These are phyloP conservation scores for Penicillium silybi DNA, from an alignment of 495 filamentous ascomycete genomes.

Conservation along the genomic window DNA sequence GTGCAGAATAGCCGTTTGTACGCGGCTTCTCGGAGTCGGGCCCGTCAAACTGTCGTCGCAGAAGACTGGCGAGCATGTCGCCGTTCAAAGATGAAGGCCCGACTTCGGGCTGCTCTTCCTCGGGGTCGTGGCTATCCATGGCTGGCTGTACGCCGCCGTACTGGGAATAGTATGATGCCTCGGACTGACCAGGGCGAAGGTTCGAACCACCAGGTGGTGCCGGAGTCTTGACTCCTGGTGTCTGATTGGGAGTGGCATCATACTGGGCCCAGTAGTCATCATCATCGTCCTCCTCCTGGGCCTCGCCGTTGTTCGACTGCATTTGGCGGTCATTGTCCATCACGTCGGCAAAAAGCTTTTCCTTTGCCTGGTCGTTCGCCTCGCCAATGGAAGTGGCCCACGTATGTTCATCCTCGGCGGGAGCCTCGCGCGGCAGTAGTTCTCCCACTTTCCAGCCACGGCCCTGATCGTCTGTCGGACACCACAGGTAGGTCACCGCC, in stretches of 20 bases:
- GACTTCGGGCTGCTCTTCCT: constrained; percentile 50
- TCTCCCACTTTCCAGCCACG: constrained; percentile 84
- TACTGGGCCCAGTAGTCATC: constrained; percentile 95
- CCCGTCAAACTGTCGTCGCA: constrained; percentile 29
- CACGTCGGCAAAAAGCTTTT: constrained; percentile 38
- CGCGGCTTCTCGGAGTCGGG: constrained; percentile 14
- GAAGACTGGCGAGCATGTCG: constrained; percentile 37
- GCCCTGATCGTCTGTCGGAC: constrained; percentile 61
- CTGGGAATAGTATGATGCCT: constrained; percentile 68
- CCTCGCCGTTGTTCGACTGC: constrained; percentile 28
- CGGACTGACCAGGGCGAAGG: constrained; percentile 29
- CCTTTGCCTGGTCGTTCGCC: constrained; percentile 42
- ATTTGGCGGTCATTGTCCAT: constrained; percentile 16
- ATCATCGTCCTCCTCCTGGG: constrained; percentile 68
- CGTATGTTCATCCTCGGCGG: constrained; percentile 29
- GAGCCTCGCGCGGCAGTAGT: constrained; percentile 55
- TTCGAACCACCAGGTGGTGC: constrained; percentile 40
- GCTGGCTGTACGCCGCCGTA: constrained; percentile 87
- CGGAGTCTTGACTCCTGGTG: constrained; percentile 66
- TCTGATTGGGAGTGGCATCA: constrained; percentile 75
- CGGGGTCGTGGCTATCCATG: constrained; percentile 83
- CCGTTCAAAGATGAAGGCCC: constrained; percentile 55
- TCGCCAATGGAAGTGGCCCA: constrained; percentile 53
- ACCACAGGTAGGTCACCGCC: constrained; percentile 62
- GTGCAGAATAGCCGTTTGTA: constrained; percentile 22